phyloP scores from a whole-genome alignment of 2,329 filamentous ascomycete species.

The Zasmidium cellare region DNA sequence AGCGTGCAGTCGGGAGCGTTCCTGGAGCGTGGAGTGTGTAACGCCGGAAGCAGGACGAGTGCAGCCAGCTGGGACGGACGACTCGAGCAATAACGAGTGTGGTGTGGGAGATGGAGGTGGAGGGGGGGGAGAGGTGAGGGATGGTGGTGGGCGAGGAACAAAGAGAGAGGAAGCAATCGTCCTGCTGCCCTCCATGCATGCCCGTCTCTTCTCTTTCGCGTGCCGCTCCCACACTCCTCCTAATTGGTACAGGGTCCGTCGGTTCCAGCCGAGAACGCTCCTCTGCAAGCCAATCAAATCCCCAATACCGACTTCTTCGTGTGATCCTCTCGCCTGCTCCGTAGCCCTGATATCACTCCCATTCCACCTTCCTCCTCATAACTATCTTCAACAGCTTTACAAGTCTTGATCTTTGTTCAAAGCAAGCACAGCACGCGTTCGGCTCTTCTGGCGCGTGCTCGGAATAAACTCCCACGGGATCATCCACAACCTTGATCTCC shows the following conservation, averaged over 20 bases:
- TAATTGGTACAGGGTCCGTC: not conserved
- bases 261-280: not conserved
- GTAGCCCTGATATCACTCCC: too few relatives aligned
- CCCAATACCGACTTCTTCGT: not conserved
- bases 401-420: too few relatives aligned
- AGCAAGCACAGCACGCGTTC: not conserved
- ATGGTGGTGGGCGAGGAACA: not conserved
- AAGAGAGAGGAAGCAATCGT: not conserved
- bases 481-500: not conserved
- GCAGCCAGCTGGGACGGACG: not conserved
- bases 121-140: not conserved
- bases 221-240: too few relatives aligned
- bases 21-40: not conserved
- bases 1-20: not conserved
- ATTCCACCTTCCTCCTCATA: not conserved
- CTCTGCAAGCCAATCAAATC: not conserved
- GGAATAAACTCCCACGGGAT: too few relatives aligned
- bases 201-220: not conserved
- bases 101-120: not conserved
- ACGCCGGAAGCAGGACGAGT: not conserved
- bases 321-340: not conserved
- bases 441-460: not conserved
- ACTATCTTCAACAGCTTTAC: too few relatives aligned
- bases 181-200: not conserved
- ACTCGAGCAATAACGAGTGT: not conserved